Percentiles rank a stretch among this genome's conserved stretches.
Evolutionary conservation across 345 rosid genomes (phyloP).

Genomic region (Balakata baccata): DNA sequence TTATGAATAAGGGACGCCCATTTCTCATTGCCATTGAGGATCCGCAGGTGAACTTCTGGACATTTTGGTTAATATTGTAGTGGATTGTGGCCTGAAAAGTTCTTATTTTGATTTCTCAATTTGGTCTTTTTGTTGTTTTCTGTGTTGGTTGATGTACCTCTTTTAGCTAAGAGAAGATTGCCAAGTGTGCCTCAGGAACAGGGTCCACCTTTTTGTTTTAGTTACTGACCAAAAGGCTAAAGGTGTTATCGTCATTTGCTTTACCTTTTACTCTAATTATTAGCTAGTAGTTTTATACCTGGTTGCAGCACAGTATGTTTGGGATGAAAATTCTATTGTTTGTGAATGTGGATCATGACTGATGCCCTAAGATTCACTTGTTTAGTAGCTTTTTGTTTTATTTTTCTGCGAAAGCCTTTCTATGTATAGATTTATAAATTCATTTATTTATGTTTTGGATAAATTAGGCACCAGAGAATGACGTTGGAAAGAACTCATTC

Average conservation of each 20-base stretch:
- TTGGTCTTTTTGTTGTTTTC: background rate
- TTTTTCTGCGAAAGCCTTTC: constrained; percentile 1
- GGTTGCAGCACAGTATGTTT: background rate
- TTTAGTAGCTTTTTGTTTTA: background rate
- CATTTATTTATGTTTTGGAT: constrained; percentile 6
- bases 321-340: background rate
- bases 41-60: constrained; percentile 62
- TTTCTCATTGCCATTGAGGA: constrained; percentile 87
- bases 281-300: background rate
- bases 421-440: background rate
- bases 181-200: background rate
- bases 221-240: background rate
- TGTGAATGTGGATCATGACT: background rate
- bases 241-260: background rate
- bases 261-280: background rate
- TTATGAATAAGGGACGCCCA: constrained; percentile 54
- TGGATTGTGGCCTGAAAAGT: background rate
- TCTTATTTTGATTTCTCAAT: background rate
- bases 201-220: background rate
- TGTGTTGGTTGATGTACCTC: background rate
- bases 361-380: background rate
- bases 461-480: constrained; percentile 75
- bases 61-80: background rate
- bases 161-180: background rate
- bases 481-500: constrained; percentile 85